phyloP scores from a whole-genome alignment of 2,329 filamentous ascomycete species.

The Exophiala sp. region DNA sequence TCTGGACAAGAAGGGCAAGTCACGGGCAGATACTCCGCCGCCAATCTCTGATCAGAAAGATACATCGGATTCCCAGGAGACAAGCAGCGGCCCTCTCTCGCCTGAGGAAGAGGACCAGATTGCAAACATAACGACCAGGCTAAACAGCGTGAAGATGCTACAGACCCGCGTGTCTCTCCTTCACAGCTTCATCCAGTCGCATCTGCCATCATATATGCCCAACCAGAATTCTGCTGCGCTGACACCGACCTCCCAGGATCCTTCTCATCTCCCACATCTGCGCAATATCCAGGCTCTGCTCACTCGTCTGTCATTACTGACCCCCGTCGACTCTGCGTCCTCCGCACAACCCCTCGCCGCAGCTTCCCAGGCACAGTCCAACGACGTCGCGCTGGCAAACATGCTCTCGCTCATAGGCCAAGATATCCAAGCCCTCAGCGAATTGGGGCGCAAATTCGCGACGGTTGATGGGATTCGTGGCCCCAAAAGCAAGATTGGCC shows the following conservation, averaged over 20 bases:
- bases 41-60: constrained; percentile 33
- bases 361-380: constrained; percentile 69
- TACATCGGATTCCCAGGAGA: constrained; percentile 10
- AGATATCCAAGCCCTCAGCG: constrained; percentile 63
- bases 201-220: constrained; percentile 61
- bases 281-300: constrained; percentile 84
- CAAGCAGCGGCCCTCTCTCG: constrained; percentile 37
- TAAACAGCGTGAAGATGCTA: constrained; percentile 91
- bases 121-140: constrained; percentile 70
- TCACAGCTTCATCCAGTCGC: constrained; percentile 66
- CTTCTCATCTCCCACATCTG: constrained; percentile 62
- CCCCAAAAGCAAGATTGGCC: constrained; percentile 13
- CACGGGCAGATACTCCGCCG: constrained; percentile 30
- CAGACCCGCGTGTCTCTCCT: constrained; percentile 69
- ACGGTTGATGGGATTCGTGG: constrained; percentile 46
- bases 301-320: constrained; percentile 72
- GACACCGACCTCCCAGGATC: constrained; percentile 31
- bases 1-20: constrained; percentile 34
- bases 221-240: constrained; percentile 36
- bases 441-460: constrained; percentile 68
- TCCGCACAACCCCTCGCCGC: constrained; percentile 51
- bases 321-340: constrained; percentile 57
- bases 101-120: constrained; percentile 62
- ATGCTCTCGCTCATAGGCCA: constrained; percentile 71
- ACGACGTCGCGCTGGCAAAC: constrained; percentile 74